A percentile compares a stretch with the other conserved stretches of the same genome.
Evolutionary conservation across 2,329 filamentous ascomycete species (phyloP).

Genomic region (Stachybotrys chlorohalonatus): DNA sequence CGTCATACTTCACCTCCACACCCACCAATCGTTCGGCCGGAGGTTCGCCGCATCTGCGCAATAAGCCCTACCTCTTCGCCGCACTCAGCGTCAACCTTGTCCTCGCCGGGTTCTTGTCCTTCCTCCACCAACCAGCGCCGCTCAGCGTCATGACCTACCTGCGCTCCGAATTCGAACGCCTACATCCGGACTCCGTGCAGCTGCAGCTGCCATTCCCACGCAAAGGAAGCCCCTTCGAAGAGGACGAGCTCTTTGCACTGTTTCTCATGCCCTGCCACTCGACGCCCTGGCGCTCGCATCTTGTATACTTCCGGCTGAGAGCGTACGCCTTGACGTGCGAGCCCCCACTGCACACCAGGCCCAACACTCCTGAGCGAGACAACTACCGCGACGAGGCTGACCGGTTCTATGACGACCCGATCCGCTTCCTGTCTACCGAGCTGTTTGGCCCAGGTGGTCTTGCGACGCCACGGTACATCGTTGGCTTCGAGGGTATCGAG

Average conservation of each 20-base stretch:
- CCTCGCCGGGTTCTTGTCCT: constrained; percentile 65
- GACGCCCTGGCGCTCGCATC: constrained; percentile 86
- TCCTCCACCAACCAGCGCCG: constrained; percentile 73
- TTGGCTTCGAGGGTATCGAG: constrained; percentile 53
- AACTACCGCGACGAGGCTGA: constrained; percentile 84
- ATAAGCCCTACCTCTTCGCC: constrained; percentile 45
- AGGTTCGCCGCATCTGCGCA: constrained; percentile 29
- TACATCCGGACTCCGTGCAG: constrained; percentile 30
- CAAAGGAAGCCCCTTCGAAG: constrained; percentile 12
- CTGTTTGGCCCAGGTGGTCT: constrained; percentile 28
- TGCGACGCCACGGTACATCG: constrained; percentile 42
- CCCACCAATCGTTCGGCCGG: constrained; percentile 15
- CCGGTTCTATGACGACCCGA: constrained; percentile 66
- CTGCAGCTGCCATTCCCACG: constrained; percentile 12
- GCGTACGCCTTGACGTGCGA: constrained; percentile 88
- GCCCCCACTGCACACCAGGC: constrained; percentile 62
- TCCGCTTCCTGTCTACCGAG: constrained; percentile 45
- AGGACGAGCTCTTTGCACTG: constrained; percentile 51
- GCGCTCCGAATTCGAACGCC: constrained; percentile 59
- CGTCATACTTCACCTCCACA: constrained; percentile 50
- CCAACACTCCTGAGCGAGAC: constrained; percentile 51
- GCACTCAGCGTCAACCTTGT: constrained; percentile 58
- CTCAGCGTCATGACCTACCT: constrained; percentile 67
- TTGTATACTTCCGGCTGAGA: constrained; percentile 63
- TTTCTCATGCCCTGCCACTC: constrained; percentile 96